These are phyloP conservation scores for Holtermannia corniformis DNA, from an alignment of 768 basidiomycete species.

Conservation along the genomic window DNA sequence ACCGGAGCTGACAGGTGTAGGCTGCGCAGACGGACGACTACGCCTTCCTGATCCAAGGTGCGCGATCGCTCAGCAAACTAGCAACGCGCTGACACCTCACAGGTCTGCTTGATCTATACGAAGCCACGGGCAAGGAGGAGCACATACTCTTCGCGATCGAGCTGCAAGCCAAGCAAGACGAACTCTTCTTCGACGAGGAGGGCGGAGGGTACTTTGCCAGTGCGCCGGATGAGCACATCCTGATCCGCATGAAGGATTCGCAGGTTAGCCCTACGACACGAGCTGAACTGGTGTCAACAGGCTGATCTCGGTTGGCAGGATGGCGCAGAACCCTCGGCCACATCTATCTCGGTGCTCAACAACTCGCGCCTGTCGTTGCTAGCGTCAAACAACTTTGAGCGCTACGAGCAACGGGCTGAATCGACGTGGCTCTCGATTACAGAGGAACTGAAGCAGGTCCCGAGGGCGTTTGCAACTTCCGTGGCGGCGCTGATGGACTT, in stretches of 20 bases:
- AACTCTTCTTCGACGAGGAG: conserved; percentile 43
- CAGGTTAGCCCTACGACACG: conserved; percentile 27
- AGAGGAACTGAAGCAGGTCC: conserved; percentile 23
- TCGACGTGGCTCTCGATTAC: conserved; percentile 17
- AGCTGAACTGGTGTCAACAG: neutral
- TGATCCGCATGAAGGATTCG: conserved; percentile 44
- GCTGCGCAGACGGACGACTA: conserved; percentile 45
- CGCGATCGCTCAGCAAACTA: neutral
- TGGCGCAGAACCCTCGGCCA: conserved; percentile 31
- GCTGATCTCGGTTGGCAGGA: conserved; percentile 7
- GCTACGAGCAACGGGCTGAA: conserved; percentile 19
- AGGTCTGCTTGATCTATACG: conserved; percentile 43
- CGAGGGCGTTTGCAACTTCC: conserved; percentile 22
- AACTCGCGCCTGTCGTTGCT: conserved; percentile 20
- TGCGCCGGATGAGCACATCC: conserved; percentile 41
- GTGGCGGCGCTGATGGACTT: conserved; percentile 27
- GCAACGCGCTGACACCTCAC: neutral
- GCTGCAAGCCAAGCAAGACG: conserved; percentile 43
- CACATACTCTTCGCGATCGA: conserved; percentile 40
- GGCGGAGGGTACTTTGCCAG: conserved; percentile 45
- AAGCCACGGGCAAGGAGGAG: conserved; percentile 41
- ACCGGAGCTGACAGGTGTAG: neutral
- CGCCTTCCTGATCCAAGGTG: conserved; percentile 40
- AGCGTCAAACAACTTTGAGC: conserved; percentile 13
- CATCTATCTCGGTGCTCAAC: conserved; percentile 25